Evolutionary conservation across 768 basidiomycete genomes (phyloP), one percentile per base, ranked within the genome.

Genomic region (Auricularia sp.): DNA sequence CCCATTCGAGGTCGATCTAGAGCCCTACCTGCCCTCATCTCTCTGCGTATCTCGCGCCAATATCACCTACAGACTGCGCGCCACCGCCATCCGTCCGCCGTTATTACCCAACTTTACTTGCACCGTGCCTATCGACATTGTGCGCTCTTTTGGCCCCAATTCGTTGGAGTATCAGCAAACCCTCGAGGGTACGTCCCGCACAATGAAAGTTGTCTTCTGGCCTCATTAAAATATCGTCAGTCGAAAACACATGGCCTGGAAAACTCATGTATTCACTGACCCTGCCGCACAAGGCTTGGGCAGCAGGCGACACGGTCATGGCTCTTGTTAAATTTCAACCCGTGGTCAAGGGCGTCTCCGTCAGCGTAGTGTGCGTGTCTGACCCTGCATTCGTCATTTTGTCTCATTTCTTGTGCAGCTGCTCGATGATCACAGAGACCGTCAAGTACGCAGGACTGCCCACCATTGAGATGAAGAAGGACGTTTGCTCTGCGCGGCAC

Each of bases 251-350:
- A 16, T 98, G 96, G 96, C 94, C 96, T 0, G 89, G 89, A 24
- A 98, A 98, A 77, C 79, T 97, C 76, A 96, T 95, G 94, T 98
- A 96, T 74, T 87, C 89, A 4, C 84, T 93, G 71, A 90, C 94
- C 78, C 76, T 98, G 37, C 95, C 95, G 0, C 94, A 96, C 81
- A 96, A 95, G 72, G 96, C 95, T 0, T 98, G 90, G 86, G 92
- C 94, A 0, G 90, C 88, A 0, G 95, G 94, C 5, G 94, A 98
- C 75, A 82, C 81, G 10, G 77, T 97, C 64, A 88, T 89, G 0
- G 88, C 92, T 0, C 77, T 88, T 13, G 82, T 93, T 74, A 97
- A 96, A 73, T 91, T 97, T 73, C 85, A 86, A 39, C 94, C 96
- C 0, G 77, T 97, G 24, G 77, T 81, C 45, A 98, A 98, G 74